These are phyloP conservation scores for Rhizopogon parksii DNA, from an alignment of 1,284 basidiomycete species.

Conservation along the genomic window DNA sequence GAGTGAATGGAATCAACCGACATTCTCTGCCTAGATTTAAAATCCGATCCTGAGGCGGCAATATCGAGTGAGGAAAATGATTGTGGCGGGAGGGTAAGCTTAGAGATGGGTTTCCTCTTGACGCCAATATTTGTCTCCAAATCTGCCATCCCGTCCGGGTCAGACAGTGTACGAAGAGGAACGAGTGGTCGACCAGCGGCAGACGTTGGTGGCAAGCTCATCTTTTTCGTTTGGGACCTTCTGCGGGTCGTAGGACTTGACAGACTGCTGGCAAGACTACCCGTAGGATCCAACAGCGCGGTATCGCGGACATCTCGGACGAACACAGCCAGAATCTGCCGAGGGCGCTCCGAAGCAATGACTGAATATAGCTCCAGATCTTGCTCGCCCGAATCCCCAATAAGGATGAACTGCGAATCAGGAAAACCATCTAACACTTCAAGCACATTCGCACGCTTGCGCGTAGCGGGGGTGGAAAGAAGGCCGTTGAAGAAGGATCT, in stretches of 20 bases:
- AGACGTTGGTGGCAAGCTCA: slow-evolving; percentile 5
- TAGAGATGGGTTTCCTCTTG: slow-evolving; percentile 10
- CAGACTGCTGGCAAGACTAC: slow-evolving; percentile 32
- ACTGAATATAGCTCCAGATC: slow-evolving; percentile 80
- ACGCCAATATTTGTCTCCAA: background rate
- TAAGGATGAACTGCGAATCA: slow-evolving; percentile 68
- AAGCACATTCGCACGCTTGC: slow-evolving; percentile 74
- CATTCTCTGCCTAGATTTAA: slow-evolving; percentile 4
- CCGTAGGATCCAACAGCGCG: slow-evolving; percentile 54
- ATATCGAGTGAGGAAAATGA: slow-evolving; percentile 12
- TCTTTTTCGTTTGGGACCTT: slow-evolving; percentile 8
- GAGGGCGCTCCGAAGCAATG: slow-evolving; percentile 61
- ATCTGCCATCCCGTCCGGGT: slow-evolving; percentile 12
- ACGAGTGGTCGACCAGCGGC: background rate
- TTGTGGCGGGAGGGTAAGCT: slow-evolving; percentile 25
- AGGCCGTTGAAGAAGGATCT: slow-evolving; percentile 75
- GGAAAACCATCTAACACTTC: slow-evolving; percentile 77
- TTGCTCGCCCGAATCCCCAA: slow-evolving; percentile 87
- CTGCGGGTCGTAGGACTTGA: slow-evolving; percentile 18
- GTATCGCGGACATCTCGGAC: slow-evolving; percentile 60
- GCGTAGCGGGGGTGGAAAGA: slow-evolving; percentile 63
- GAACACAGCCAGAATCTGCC: slow-evolving; percentile 66
- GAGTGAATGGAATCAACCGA: slow-evolving; percentile 20
- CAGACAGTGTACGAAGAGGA: slow-evolving; percentile 23
- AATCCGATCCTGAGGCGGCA: slow-evolving; percentile 4